Evolutionary conservation across 163 green algal genomes (phyloP).

Genomic region (Coccomyxa subellipsoidea): DNA sequence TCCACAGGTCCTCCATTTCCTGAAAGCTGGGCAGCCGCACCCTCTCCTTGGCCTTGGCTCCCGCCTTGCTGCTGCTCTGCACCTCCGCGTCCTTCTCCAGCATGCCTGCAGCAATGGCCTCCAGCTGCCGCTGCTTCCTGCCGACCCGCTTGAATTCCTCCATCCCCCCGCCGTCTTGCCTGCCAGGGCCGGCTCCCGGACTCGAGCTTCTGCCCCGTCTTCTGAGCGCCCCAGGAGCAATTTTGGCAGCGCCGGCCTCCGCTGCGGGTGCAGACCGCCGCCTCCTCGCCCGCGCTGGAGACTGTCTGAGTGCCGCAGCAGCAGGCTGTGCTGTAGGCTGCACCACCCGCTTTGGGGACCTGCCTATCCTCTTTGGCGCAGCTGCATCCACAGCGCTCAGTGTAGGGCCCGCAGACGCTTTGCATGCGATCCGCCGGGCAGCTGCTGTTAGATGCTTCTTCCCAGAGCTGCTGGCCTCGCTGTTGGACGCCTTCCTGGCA

Average conservation of each 20-base stretch:
- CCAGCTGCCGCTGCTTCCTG: background rate
- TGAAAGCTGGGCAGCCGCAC: slow-evolving; percentile 15
- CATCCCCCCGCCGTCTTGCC: no score
- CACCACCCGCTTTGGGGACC: background rate
- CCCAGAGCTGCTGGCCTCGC: background rate
- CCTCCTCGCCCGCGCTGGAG: background rate
- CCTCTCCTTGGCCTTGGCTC: background rate
- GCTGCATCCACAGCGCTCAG: background rate
- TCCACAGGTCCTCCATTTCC: background rate
- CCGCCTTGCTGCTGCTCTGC: background rate
- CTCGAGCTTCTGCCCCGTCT: background rate
- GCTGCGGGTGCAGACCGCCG: background rate
- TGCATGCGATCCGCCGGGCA: background rate
- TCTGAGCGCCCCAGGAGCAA: background rate
- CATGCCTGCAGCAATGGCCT: background rate
- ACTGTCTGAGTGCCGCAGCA: background rate
- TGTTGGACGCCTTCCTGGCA: background rate
- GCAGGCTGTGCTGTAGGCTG: background rate
- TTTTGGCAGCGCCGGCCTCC: background rate
- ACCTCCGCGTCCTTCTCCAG: background rate
- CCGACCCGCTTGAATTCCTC: no score
- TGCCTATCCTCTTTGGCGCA: background rate
- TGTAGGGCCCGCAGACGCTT: background rate
- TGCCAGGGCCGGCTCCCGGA: background rate
- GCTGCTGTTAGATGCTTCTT: background rate